Evolutionary conservation across 2,329 filamentous ascomycete species (phyloP), one percentile per base, ranked within the genome.

Genomic region (Anisogramma anomala): DNA sequence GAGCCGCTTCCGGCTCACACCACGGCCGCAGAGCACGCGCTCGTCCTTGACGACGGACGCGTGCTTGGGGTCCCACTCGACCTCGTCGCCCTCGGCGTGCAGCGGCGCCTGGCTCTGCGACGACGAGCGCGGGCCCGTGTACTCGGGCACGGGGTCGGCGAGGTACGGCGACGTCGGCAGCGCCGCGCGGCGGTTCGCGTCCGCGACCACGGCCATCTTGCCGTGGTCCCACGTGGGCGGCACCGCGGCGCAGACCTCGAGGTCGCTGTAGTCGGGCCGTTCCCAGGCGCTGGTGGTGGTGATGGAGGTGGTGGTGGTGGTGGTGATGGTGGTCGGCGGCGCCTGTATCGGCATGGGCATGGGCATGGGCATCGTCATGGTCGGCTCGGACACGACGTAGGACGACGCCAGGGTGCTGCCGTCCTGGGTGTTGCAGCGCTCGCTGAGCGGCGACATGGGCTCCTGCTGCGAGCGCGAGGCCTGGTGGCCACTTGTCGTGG

Each of bases 81-180:
- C 18, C 4, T 34, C 22, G 18, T 23, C 32, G 19, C 32, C 32
- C 19, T 17, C 15, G 14, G 30, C 26, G 30, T 14, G 20, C 1
- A 42, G 40, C 17, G 40, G 34, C 18, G 19, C 13, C 6, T 28
- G 35, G 15, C 27, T 20, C 14, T 25, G 33, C 10, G 40, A 42
- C 20, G 34, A 19, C 20, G 28, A 28, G 9, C 31, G 18, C 20
- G 34, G 4, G 36, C 34, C 18, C 20, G 40, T 20, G 9, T 42
- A 42, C 10, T 34, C 40, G 28, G 40, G 40, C 10, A 42, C 40
- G 4, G 40, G 40, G n/a, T 42, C 40, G 11, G 28, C 11, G 11
- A 33, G n/a, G 3, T 27, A 42, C 10, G 40, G 40, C 15, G 40
- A 42, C 13, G 38, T 20, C 22, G 30, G 30, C 4, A 9, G 6